Conservation (phyloP, 1,284 basidiomycete genomes). For the Moesziomyces globuligerus region DNA sequence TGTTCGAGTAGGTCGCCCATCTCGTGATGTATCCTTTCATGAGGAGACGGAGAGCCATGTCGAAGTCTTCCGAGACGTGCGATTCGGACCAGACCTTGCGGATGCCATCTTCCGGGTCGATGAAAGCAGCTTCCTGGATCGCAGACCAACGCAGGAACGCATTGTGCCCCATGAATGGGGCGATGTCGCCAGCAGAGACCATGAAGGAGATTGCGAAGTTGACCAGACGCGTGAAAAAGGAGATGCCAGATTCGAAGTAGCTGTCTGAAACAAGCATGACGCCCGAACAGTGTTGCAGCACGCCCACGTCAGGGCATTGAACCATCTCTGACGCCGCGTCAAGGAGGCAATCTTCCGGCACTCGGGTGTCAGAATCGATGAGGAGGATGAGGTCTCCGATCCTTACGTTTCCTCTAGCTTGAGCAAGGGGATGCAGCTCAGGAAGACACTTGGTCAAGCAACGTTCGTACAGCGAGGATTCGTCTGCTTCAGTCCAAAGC, state of each 20-base stretch:
- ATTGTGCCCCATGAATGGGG: constrained; percentile 88
- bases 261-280: constrained; percentile 86
- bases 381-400: constrained; percentile 58
- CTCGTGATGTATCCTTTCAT: constrained; percentile 75
- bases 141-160: constrained; percentile 86
- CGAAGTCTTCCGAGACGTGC: constrained; percentile 85
- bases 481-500: constrained; percentile 41
- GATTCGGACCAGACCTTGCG: constrained; percentile 82
- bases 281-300: constrained; percentile 82
- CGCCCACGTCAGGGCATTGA: constrained; percentile 79
- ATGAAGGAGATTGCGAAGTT: constrained; percentile 68
- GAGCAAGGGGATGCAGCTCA: constrained; percentile 66
- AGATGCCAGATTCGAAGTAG: constrained; percentile 86
- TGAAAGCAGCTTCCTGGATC: constrained; percentile 79
- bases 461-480: constrained; percentile 38
- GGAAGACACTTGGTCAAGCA: constrained; percentile 69
- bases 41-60: constrained; percentile 74
- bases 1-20: constrained; percentile 83
- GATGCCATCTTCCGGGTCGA: constrained; percentile 75
- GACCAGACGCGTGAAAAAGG: constrained; percentile 73
- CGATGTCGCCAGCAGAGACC: constrained; percentile 62
- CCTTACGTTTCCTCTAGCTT: constrained; percentile 48
- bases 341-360: constrained; percentile 84
- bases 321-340: constrained; percentile 84
- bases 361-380: constrained; percentile 81